Evolutionary conservation across 495 filamentous ascomycete genomes (phyloP).

Genomic region (Tuber indicum): DNA sequence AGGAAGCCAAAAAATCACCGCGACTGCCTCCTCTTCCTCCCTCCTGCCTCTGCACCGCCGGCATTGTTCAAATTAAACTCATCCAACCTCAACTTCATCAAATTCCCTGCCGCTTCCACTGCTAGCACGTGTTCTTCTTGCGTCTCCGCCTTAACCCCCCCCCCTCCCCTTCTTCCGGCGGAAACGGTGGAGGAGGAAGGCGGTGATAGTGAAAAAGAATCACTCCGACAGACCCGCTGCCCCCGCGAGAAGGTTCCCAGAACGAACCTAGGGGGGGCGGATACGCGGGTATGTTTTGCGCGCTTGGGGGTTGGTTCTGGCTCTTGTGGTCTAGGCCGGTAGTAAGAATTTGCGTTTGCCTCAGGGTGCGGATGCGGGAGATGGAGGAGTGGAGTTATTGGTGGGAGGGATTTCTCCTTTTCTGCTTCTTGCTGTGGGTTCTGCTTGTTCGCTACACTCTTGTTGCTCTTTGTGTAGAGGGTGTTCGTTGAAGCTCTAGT

Average conservation of each 20-base stretch:
- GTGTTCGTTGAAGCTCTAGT: slow-evolving; percentile 2
- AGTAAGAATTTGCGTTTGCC: not conserved
- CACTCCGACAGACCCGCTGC: not conserved
- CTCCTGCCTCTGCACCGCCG: not conserved
- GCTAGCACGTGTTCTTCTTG: slow-evolving; percentile 24
- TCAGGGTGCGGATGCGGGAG: not conserved
- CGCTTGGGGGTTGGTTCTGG: not conserved
- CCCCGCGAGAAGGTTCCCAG: not conserved
- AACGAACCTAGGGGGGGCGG: not conserved
- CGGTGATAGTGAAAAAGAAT: not conserved
- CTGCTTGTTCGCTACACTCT: not conserved
- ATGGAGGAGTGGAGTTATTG: not conserved
- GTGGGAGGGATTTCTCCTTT: not conserved
- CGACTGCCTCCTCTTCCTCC: not conserved
- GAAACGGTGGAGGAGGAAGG: not conserved
- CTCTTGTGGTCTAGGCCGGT: not conserved
- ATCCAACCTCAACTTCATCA: slow-evolving; percentile 25
- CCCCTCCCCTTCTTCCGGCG: not conserved
- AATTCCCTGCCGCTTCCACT: slow-evolving; percentile 23
- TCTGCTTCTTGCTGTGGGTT: not conserved
- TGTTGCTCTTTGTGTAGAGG: not conserved
- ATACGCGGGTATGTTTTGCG: not conserved
- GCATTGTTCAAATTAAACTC: not conserved
- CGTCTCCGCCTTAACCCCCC: slow-evolving; percentile 9
- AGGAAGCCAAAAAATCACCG: not conserved